Base-by-base conservation (phyloP, 139 green algal genomes). In the Astrephomene gubernaculifera region DNA sequence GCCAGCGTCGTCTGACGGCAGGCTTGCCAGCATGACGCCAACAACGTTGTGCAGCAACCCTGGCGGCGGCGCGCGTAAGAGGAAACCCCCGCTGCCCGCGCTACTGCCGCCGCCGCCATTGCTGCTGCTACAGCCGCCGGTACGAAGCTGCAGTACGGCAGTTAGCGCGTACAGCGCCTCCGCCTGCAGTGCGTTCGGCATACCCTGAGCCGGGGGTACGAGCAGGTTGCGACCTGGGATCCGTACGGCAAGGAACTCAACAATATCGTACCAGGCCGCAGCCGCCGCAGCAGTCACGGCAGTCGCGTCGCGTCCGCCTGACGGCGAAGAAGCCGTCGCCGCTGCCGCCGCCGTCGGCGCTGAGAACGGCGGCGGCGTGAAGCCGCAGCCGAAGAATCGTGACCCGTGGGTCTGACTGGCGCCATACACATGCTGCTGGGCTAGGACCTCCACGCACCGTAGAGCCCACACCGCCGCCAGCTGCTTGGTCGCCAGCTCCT, bases 371-470 rank as follows among this genome's bases (percentile, higher is more conserved):
- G 33, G 4, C 45, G 1, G 29, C 7, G 45, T 33, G 31, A 81
- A 81, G 21, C n/a, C 41, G 17, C 76, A 83, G 41, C 76, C 76
- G 9, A 83, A 83, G 76, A 83, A 84, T 2, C 54, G 43, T 7
- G 78, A 75, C 75, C 35, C 71, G 31, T 65, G 71, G 45, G 71
- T 80, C 60, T 33, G 9, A 19, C 76, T 83, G 60, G 78, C 78
- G 2, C 19, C n/a, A 43, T 84, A 84, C 41, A 84, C 78, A 31
- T 74, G 31, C 78, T 84, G 78, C 61, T 84, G 78, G 31, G 78
- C 78, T 63, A 54, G 29, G 21, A 65, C 44, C 78, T 84, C 78
- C 31, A 84, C 1, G 31, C 61, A 52, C 25, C 78, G 61, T 29
- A 84, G 61, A 9, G 22, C 31, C 78, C 78, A 84, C 36, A 44